These are phyloP conservation scores for Fusarium metavorans DNA, from an alignment of 2,329 filamentous ascomycete species.

Conservation along the genomic window DNA sequence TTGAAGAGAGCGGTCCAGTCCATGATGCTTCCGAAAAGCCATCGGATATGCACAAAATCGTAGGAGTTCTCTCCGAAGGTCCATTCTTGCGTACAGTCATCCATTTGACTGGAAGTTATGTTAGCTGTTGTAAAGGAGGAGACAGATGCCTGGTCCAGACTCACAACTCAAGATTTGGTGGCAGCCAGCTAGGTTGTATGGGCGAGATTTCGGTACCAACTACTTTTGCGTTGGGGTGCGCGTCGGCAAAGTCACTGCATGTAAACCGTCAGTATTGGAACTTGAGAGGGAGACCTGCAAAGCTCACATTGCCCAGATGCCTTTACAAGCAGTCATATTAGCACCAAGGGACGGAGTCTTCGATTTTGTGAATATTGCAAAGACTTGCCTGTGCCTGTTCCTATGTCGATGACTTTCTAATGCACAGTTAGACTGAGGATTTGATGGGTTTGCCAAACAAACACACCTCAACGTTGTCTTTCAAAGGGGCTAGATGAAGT, in stretches of 20 bases:
- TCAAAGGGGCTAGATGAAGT: conserved; percentile 7
- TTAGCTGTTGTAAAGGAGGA: background rate
- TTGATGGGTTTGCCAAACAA: no score
- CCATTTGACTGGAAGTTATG: conserved; percentile 2
- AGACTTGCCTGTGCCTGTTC: background rate
- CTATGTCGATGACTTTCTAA: background rate
- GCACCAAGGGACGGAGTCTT: background rate
- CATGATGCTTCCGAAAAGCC: conserved; percentile 4
- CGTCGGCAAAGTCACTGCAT: background rate
- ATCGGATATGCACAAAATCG: conserved; percentile 3
- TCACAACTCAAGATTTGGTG: conserved; percentile 7
- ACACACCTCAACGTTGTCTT: background rate
- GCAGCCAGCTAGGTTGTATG: conserved; percentile 3
- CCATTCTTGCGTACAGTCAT: conserved; percentile 13
- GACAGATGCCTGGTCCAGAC: background rate
- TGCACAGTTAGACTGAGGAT: background rate
- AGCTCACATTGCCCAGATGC: conserved; percentile 12
- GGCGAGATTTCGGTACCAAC: background rate
- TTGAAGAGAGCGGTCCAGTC: conserved; percentile 2
- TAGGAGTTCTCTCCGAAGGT: conserved; percentile 1
- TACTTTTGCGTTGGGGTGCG: background rate
- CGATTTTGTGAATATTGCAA: background rate
- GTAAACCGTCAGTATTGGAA: background rate
- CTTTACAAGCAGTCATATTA: background rate
- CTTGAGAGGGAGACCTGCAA: background rate